Evolutionary conservation across 768 basidiomycete genomes (phyloP), one percentile per base, ranked within the genome.

Genomic region (Collybia sp.): DNA sequence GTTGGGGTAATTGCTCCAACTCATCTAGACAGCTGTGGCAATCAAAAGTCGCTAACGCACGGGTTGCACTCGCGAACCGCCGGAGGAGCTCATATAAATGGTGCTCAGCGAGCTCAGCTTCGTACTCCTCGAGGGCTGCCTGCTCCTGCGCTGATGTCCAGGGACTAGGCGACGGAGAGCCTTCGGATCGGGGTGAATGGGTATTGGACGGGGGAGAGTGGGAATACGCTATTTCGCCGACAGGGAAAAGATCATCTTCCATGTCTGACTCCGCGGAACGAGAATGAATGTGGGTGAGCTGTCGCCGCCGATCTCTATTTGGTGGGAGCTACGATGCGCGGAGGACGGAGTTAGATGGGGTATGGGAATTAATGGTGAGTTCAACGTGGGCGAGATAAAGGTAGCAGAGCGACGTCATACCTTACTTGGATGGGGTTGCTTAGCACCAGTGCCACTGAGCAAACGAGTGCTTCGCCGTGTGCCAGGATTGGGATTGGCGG

Each of bases 11-110:
- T 55, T 74, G 71, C 59, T 88, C 86, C 39, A 98, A 69, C 60
- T 87, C 85, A 36, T 78, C 76, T 34, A 96, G 62, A 61, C 88
- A 90, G 57, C 73, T 72, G 54, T 76, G 74, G 55, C 84, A 87
- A 57, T 91, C 82, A 65, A 89, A 96, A 55, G 78, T 64, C 17
- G 86, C 78, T 58, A 93, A 67, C 25, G 82, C 79, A 52, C 81
- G 73, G n/a, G 80, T 78, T 12, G 93, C 93, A 44, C 74, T 77
- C 9, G 88, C 95, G 63, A 93, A 95, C 45, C 75, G 75, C 50
- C 89, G 79, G 65, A 88, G 79, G 38, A 94, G 73, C 56, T 85
- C 79, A 56, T 93, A 86, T 44, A 96, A 73, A 65, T 88, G 85
- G 56, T 87, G 75, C 45, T 95, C 92, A 18, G 92, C 92, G 46